Evolutionary conservation across 495 filamentous ascomycete genomes (phyloP), one percentile per base, ranked within the genome.

Genomic region (Choiromyces venosus): DNA sequence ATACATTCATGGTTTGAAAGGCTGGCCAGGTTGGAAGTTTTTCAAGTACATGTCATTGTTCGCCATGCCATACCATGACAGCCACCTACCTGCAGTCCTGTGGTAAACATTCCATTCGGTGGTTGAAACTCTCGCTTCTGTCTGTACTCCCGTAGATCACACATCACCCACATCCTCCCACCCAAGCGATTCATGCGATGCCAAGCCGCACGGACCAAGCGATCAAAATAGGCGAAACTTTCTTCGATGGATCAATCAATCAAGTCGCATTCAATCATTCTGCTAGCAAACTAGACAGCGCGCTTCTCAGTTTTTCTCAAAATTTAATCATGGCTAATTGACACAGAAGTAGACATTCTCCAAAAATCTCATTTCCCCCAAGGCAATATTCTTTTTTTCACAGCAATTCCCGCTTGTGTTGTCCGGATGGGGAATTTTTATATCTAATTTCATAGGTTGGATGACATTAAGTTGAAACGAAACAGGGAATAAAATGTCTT

Each of bases 221-320:
- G 52, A 61, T 61, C n/a, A 61, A 61, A 61, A 29, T 56, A 56
- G 46, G 46, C 46, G 46, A 56, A 56, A 56, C n/a, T 44, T 44
- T 21, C 42, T 44, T 21, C 42, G 21, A 61, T 29, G 52, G 25
- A 29, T 61, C 52, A 4, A n/a, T 29, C 3, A 12, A 61, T 14
- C 25, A 29, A 29, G n/a, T n/a, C n/a, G n/a, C n/a, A n/a, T n/a
- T 61, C n/a, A n/a, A 16, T 25, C n/a, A 61, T 14, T 61, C 52
- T n/a, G 52, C 16, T 61, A 29, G 52, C 9, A 12, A 14, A 5
- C 25, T 4, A n/a, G n/a, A 61, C 52, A 29, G 52, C 52, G 52
- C 52, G 52, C 52, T 61, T 61, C 46, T n/a, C n/a, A 12, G 14
- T n/a, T n/a, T n/a, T n/a, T n/a, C n/a, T n/a, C n/a, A n/a, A n/a